Percentiles rank a stretch among this genome's conserved stretches.
phyloP scores from a whole-genome alignment of 768 basidiomycete genomes.

The Mycena amicta region DNA sequence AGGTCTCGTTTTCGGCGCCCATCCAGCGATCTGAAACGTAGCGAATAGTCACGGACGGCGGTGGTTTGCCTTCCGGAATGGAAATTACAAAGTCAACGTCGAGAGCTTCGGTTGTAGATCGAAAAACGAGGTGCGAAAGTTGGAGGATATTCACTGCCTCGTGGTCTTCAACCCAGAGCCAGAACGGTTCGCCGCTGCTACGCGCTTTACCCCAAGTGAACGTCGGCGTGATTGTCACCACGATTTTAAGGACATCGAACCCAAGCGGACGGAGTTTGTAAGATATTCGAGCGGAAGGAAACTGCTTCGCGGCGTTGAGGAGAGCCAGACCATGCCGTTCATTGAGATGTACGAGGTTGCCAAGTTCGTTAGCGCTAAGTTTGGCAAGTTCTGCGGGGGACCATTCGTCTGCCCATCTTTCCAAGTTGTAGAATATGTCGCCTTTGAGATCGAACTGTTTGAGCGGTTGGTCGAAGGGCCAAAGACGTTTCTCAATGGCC shows the following conservation, averaged over 20 bases:
- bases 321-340: slow-evolving; percentile 81
- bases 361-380: slow-evolving; percentile 69
- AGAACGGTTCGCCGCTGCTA: slow-evolving; percentile 82
- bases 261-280: slow-evolving; percentile 81
- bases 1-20: slow-evolving; percentile 79
- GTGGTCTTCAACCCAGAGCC: slow-evolving; percentile 93
- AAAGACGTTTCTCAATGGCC: slow-evolving; percentile 87
- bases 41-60: slow-evolving; percentile 71
- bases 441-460: slow-evolving; percentile 76
- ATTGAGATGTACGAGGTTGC: slow-evolving; percentile 83
- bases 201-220: slow-evolving; percentile 89
- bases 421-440: slow-evolving; percentile 78
- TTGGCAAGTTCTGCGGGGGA: slow-evolving; percentile 70
- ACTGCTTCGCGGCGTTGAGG: slow-evolving; percentile 77
- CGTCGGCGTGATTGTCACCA: slow-evolving; percentile 57
- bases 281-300: slow-evolving; percentile 71
- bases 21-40: slow-evolving; percentile 92
- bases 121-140: slow-evolving; percentile 70
- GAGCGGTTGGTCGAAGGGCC: slow-evolving; percentile 94
- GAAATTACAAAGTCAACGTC: slow-evolving; percentile 82
- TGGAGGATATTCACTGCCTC: slow-evolving; percentile 84
- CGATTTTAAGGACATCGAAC: slow-evolving; percentile 79
- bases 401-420: slow-evolving; percentile 81
- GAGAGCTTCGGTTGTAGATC: slow-evolving; percentile 59
- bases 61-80: slow-evolving; percentile 57